phyloP scores from a whole-genome alignment of 176 grass and related monocot genomes.

The Raddia distichophylla region DNA sequence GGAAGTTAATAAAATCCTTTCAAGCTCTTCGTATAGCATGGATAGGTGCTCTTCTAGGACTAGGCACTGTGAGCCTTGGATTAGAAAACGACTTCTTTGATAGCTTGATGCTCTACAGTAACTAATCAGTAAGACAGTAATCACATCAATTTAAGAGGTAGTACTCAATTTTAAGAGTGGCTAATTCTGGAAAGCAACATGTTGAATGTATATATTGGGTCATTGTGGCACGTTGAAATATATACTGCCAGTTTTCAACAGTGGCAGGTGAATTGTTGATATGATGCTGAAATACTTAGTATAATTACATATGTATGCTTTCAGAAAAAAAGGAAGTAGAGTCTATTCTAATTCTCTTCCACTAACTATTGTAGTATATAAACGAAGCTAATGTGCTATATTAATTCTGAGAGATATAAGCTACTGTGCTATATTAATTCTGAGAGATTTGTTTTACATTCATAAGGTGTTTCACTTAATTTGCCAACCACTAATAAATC shows the following conservation, averaged over 20 bases:
- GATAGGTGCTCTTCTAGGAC: conserved; percentile 58
- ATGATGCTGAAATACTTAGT: conserved; percentile 16
- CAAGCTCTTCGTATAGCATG: conserved; percentile 55
- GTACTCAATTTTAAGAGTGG: conserved; percentile 39
- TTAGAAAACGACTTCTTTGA: conserved; percentile 77
- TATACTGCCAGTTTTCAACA: conserved; percentile 9
- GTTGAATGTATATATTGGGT: background rate
- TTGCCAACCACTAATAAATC: background rate
- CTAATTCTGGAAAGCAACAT: conserved; percentile 32
- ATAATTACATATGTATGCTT: conserved; percentile 31
- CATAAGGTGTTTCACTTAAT: conserved; percentile 7
- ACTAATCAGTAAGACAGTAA: background rate
- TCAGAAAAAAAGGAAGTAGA: background rate
- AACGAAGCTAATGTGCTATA: background rate
- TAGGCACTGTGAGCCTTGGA: conserved; percentile 68
- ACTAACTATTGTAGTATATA: conserved; percentile 18
- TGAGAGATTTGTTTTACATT: conserved; percentile 16
- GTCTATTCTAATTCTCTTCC: conserved; percentile 19
- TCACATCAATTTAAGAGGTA: conserved; percentile 26
- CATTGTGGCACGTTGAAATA: conserved; percentile 19
- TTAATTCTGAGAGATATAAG: no score
- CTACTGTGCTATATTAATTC: no score
- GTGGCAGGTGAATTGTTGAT: conserved; percentile 25
- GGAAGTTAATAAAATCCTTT: conserved; percentile 53
- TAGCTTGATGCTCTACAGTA: conserved; percentile 70